These are phyloP conservation scores for Graphilbum fragrans DNA, from an alignment of 2,329 filamentous ascomycete species.

Conservation along the genomic window DNA sequence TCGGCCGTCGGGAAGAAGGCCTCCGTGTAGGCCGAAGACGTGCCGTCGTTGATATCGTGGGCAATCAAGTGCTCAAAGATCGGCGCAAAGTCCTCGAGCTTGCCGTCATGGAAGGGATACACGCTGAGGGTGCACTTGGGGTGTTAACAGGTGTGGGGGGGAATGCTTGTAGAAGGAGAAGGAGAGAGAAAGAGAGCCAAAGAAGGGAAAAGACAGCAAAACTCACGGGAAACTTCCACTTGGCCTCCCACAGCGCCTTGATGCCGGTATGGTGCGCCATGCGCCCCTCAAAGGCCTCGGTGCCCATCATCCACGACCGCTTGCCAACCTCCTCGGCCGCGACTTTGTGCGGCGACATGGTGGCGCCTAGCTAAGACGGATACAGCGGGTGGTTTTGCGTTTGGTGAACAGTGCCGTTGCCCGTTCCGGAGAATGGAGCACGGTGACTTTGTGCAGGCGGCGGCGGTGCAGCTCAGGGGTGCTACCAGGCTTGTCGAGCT, in stretches of 20 bases:
- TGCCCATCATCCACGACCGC: constrained; percentile 1
- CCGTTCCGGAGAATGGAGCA: too few relatives aligned
- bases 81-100: constrained; percentile 55
- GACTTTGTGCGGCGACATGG: constrained; percentile 19
- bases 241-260: constrained; percentile 58
- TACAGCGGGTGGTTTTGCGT: constrained; percentile 18
- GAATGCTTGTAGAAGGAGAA: neutral
- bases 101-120: constrained; percentile 65
- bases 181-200: neutral
- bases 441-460: too few relatives aligned
- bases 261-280: constrained; percentile 49
- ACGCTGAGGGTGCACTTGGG: constrained; percentile 47
- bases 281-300: constrained; percentile 25
- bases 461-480: too few relatives aligned
- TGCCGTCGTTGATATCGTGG: constrained; percentile 52
- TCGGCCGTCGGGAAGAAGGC: constrained; percentile 51
- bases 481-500: too few relatives aligned
- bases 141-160: neutral
- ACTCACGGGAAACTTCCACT: constrained; percentile 57
- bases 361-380: constrained; percentile 10
- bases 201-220: neutral
- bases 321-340: neutral
- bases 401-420: too few relatives aligned
- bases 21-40: constrained; percentile 51
- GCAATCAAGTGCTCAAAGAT: constrained; percentile 52